phyloP scores from a whole-genome alignment of 2,329 filamentous ascomycete genomes.

The Fusarium sp. region DNA sequence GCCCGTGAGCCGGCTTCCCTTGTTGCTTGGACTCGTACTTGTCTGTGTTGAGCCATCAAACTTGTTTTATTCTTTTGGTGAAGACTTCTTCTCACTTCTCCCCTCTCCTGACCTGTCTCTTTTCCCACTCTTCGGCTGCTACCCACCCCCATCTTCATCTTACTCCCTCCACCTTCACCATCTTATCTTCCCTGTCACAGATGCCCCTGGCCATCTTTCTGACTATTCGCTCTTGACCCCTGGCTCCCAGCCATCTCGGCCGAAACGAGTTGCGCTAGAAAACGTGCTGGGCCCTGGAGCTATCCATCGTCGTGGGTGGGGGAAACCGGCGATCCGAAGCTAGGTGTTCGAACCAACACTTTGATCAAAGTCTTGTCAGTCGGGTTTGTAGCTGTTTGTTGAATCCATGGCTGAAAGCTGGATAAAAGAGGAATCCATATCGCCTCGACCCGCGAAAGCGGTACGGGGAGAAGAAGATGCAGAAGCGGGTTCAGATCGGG shows the following conservation, averaged over 20 bases:
- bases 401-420: slow-evolving; percentile 35
- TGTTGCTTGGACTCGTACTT: slow-evolving; percentile 22
- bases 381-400: neutral
- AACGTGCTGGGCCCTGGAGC: slow-evolving; percentile 25
- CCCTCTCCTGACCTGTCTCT: neutral
- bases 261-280: slow-evolving; percentile 21
- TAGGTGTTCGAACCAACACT: slow-evolving; percentile 21
- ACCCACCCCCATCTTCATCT: neutral
- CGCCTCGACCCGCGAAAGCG: slow-evolving; percentile 33
- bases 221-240: slow-evolving; percentile 19
- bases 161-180: neutral
- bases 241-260: slow-evolving; percentile 31
- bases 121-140: neutral
- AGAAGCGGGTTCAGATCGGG: slow-evolving; percentile 15
- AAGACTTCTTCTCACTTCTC: neutral
- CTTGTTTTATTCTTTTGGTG: slow-evolving; percentile 13
- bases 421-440: slow-evolving; percentile 38
- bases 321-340: slow-evolving; percentile 15
- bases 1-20: slow-evolving; percentile 31
- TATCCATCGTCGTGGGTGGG: slow-evolving; percentile 14
- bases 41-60: slow-evolving; percentile 28
- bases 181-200: slow-evolving; percentile 21
- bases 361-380: neutral
- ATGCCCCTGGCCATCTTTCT: slow-evolving; percentile 23
- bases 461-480: neutral